Evolutionary conservation across 306 rosid species (phyloP).

Genomic region (Trichosanthes truncata): DNA sequence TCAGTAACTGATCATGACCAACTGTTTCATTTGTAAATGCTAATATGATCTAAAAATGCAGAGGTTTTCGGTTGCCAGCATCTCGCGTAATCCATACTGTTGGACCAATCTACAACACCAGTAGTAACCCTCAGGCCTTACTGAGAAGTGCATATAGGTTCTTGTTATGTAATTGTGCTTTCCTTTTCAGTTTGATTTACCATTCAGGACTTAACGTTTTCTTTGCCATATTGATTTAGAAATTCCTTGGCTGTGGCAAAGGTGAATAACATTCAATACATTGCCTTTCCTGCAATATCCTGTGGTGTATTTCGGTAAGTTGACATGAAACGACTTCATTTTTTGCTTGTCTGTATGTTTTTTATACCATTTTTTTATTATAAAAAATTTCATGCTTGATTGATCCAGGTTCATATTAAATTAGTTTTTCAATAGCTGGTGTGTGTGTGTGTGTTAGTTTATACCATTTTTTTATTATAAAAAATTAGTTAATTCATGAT

Average conservation of each 20-base stretch:
- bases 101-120: conserved; percentile 53
- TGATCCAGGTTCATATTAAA: not conserved
- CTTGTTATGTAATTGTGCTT: not conserved
- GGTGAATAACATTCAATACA: conserved; percentile 49
- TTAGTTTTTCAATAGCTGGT: not conserved
- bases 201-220: not conserved
- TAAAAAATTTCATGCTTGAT: not conserved
- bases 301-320: conserved; percentile 80
- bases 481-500: not conserved
- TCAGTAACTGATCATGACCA: not conserved
- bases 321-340: not conserved
- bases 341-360: not conserved
- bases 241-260: conserved; percentile 68
- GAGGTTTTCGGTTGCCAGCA: conserved; percentile 70
- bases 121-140: conserved; percentile 38
- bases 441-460: not conserved
- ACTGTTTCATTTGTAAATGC: not conserved
- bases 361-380: not conserved
- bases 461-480: not conserved
- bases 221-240: conserved; percentile 26
- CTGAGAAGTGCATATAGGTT: conserved; percentile 78
- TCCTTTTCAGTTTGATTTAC: not conserved
- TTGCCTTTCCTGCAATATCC: conserved; percentile 89
- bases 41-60: conserved; percentile 23
- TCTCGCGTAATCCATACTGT: conserved; percentile 79